Evolutionary conservation across 305 asterid genomes (phyloP).

Genomic region (Fraxinus albicans): DNA sequence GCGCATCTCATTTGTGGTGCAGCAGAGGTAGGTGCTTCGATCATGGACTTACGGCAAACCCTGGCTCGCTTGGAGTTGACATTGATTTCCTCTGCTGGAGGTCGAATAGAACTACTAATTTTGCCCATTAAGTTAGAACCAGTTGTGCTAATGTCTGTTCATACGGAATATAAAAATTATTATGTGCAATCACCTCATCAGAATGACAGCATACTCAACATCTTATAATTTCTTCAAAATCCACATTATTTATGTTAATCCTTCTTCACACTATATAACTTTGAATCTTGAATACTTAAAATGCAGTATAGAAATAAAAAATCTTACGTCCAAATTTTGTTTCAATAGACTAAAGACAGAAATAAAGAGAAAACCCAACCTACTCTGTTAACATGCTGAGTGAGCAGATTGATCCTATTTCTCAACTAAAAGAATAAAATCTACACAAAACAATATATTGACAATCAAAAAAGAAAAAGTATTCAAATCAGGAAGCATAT

Average conservation of each 20-base stretch:
- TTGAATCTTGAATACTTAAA: constrained; percentile 5
- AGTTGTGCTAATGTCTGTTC: constrained; percentile 34
- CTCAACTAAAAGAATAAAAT: constrained; percentile 7
- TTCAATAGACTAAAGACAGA: constrained; percentile 8
- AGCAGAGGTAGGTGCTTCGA: constrained; percentile 23
- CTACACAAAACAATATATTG: constrained; percentile 2
- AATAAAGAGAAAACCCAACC: not conserved
- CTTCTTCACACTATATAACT: constrained; percentile 8
- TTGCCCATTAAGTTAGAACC: constrained; percentile 24
- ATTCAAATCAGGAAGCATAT: constrained; percentile 18
- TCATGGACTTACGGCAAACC: constrained; percentile 20
- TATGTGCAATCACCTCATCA: constrained; percentile 8
- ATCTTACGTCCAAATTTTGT: constrained; percentile 5
- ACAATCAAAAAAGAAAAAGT: constrained; percentile 8
- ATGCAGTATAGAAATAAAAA: not conserved
- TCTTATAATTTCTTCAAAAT: constrained; percentile 10
- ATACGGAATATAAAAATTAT: constrained; percentile 18
- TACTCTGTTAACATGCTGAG: not conserved
- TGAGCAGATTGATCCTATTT: not conserved
- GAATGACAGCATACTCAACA: constrained; percentile 5
- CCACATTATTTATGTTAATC: not conserved
- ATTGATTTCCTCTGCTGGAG: constrained; percentile 30
- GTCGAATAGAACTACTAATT: constrained; percentile 21
- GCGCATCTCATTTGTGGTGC: constrained; percentile 30
- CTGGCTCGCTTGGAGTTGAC: constrained; percentile 29